Conservation (phyloP, 78 protist genomes). For the Polysphondylium violaceum region DNA sequence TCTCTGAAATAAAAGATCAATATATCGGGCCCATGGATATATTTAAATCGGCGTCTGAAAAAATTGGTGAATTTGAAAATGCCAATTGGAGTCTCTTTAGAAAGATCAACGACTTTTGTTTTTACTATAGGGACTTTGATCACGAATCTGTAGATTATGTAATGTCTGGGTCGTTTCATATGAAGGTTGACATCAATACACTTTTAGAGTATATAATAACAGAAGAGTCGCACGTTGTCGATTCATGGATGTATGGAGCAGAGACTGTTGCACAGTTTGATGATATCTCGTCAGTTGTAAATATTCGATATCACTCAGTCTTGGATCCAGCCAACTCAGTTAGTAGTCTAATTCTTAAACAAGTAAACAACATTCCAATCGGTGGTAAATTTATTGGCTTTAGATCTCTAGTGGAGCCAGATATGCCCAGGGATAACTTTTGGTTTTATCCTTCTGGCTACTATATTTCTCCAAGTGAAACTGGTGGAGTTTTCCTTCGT, state of each 20-base stretch:
- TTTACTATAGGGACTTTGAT: constrained; percentile 28
- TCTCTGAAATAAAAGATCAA: background rate
- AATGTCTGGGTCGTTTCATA: background rate
- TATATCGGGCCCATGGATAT: background rate
- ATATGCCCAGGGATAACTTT: background rate
- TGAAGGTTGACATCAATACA: background rate
- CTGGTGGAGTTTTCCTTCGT: constrained; percentile 24
- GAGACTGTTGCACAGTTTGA: background rate
- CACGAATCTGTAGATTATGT: background rate
- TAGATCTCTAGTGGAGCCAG: background rate
- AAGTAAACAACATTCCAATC: background rate
- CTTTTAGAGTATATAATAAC: background rate
- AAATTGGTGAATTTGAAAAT: constrained; percentile 10
- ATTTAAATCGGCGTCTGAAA: constrained; percentile 28
- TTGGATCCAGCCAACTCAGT: background rate
- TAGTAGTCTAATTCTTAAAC: background rate
- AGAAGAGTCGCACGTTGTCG: background rate
- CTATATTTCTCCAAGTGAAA: constrained; percentile 27
- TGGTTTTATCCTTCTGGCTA: constrained; percentile 56
- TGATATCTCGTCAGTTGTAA: background rate
- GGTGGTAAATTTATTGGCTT: constrained; percentile 41
- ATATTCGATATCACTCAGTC: constrained; percentile 15
- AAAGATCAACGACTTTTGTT: background rate
- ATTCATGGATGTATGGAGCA: constrained; percentile 13
- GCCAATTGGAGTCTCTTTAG: constrained; percentile 24